phyloP scores from a whole-genome alignment of 768 basidiomycete genomes.

The Pleurotus eryngii region DNA sequence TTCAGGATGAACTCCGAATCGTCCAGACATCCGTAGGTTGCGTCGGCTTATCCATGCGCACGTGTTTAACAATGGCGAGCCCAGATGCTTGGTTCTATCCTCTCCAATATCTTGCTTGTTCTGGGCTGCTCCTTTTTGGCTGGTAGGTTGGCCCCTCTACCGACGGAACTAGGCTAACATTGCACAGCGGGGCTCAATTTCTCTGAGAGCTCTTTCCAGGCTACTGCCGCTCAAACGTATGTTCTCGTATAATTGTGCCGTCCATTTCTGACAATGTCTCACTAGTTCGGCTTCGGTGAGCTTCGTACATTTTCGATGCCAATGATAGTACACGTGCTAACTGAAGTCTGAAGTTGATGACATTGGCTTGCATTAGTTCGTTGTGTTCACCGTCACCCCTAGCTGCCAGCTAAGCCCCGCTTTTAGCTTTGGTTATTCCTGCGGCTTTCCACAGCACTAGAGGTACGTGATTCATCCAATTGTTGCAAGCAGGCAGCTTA shows the following conservation, averaged over 20 bases:
- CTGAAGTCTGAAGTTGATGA: slow-evolving; percentile 58
- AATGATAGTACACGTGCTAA: background rate
- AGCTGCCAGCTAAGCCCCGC: background rate
- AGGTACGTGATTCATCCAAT: background rate
- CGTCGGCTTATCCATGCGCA: background rate
- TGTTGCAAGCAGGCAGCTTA: too few species aligned
- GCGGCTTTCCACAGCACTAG: slow-evolving; percentile 73
- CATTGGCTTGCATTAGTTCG: slow-evolving; percentile 80
- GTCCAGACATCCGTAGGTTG: slow-evolving; percentile 82
- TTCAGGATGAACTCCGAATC: slow-evolving; percentile 79
- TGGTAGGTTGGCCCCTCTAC: slow-evolving; percentile 34
- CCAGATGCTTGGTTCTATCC: slow-evolving; percentile 85
- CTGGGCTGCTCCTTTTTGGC: slow-evolving; percentile 90
- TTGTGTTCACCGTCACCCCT: slow-evolving; percentile 6
- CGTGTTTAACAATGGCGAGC: background rate
- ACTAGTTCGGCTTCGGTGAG: slow-evolving; percentile 1
- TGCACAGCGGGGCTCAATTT: slow-evolving; percentile 59
- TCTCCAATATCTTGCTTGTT: slow-evolving; percentile 88
- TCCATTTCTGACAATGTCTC: background rate
- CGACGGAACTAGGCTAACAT: too few species aligned
- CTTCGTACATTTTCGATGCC: background rate
- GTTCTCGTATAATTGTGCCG: slow-evolving; percentile 21
- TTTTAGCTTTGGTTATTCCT: slow-evolving; percentile 76
- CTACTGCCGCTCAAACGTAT: slow-evolving; percentile 85
- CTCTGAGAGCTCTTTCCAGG: slow-evolving; percentile 70